These are phyloP conservation scores for Verticillium longisporum DNA, from an alignment of 2,329 filamentous ascomycete genomes.

Conservation along the genomic window DNA sequence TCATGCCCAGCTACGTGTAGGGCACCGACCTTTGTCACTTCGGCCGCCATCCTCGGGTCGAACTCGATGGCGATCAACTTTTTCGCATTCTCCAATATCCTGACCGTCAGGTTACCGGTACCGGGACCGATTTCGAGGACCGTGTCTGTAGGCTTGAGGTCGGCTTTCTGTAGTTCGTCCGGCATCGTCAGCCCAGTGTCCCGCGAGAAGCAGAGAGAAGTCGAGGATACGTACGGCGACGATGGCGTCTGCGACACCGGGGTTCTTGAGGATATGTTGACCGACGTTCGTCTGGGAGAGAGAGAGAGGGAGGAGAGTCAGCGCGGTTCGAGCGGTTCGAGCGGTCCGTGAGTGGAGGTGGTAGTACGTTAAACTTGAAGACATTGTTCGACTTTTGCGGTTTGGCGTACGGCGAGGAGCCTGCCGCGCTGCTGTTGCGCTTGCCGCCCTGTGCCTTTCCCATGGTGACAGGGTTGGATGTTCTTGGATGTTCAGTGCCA, in stretches of 20 bases:
- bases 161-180: conserved; percentile 61
- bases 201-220: not conserved
- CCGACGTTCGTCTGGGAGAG: conserved; percentile 8
- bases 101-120: conserved; percentile 81
- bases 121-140: conserved; percentile 92
- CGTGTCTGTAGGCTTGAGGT: conserved; percentile 81
- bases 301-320: too few species aligned
- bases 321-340: conserved; percentile 41
- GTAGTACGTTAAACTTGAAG: conserved; percentile 86
- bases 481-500: too few species aligned
- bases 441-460: conserved; percentile 46
- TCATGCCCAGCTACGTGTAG: not conserved
- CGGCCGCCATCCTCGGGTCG: conserved; percentile 93
- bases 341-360: conserved; percentile 41
- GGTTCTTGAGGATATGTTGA: conserved; percentile 87
- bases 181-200: not conserved
- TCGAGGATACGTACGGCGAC: conserved; percentile 22
- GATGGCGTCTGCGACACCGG: conserved; percentile 70
- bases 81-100: conserved; percentile 82
- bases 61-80: conserved; percentile 80
- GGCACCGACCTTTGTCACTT: conserved; percentile 66
- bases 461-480: conserved; percentile 27
- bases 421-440: conserved; percentile 39
- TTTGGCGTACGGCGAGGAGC: conserved; percentile 11
- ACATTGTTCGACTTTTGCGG: conserved; percentile 58